Evolutionary conservation across 768 basidiomycete species (phyloP).

Genomic region (Boletellus ananas): DNA sequence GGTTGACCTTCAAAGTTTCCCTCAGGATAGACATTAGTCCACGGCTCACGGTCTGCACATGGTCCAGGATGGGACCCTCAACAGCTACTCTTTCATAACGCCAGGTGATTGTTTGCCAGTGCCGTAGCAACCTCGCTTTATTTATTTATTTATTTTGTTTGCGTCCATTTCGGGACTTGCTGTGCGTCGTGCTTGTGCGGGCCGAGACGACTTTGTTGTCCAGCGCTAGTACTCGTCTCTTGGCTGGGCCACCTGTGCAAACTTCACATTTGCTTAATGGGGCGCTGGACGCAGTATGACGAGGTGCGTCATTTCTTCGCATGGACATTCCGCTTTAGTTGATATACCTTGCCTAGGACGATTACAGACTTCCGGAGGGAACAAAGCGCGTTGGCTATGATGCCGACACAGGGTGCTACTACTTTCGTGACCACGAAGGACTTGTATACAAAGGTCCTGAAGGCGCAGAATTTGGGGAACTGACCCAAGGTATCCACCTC

Average conservation of each 20-base stretch:
- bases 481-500: slow-evolving; percentile 36
- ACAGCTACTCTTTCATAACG: no score
- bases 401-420: slow-evolving; percentile 62
- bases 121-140: no score
- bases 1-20: no score
- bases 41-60: no score
- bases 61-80: no score
- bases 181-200: slow-evolving; percentile 2
- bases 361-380: slow-evolving; percentile 51
- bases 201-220: slow-evolving; percentile 1
- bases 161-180: slow-evolving; percentile 18
- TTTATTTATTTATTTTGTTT: no score
- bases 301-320: slow-evolving; percentile 16
- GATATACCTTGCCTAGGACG: slow-evolving; percentile 35
- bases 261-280: slow-evolving; percentile 19
- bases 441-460: slow-evolving; percentile 52
- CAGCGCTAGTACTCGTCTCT: neutral
- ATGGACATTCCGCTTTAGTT: neutral
- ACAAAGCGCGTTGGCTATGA: slow-evolving; percentile 73
- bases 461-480: slow-evolving; percentile 58
- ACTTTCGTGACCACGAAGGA: slow-evolving; percentile 57
- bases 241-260: slow-evolving; percentile 21
- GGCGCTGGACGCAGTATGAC: slow-evolving; percentile 39
- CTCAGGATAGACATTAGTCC: no score
- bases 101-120: no score